phyloP scores from a whole-genome alignment of 228 moss, liverwort and hornwort genomes.

The Sphagnum fallax region DNA sequence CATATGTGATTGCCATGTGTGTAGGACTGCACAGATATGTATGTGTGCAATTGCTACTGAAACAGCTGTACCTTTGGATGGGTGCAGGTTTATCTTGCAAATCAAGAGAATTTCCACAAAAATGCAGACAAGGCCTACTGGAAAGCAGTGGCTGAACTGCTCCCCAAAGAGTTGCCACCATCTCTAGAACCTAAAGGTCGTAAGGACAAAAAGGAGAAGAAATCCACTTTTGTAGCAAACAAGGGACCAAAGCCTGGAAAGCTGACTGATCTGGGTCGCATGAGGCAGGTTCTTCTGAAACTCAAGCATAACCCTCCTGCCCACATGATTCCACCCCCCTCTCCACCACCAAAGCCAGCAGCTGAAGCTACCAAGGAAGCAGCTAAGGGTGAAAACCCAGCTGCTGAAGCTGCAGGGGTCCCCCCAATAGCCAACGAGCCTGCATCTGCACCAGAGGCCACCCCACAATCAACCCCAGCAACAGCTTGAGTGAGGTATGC shows the following conservation, averaged over 20 bases:
- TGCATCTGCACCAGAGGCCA: conserved; percentile 28
- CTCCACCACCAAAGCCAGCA: conserved; percentile 65
- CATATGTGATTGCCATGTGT: neutral
- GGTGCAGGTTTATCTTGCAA: conserved; percentile 51
- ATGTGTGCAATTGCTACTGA: neutral
- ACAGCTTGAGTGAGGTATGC: conserved; percentile 22
- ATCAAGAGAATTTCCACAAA: conserved; percentile 83
- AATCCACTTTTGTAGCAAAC: conserved; percentile 67
- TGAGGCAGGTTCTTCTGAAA: conserved; percentile 76
- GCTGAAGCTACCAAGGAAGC: conserved; percentile 33
- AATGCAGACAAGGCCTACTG: conserved; percentile 79
- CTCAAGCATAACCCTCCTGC: conserved; percentile 81
- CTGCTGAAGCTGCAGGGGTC: conserved; percentile 16
- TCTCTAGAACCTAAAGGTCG: conserved; percentile 61
- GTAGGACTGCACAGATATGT: neutral
- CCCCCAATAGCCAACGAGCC: conserved; percentile 8
- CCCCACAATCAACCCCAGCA: conserved; percentile 30
- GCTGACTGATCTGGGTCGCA: conserved; percentile 70
- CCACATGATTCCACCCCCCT: conserved; percentile 84
- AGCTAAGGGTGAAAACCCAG: conserved; percentile 19
- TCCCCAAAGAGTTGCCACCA: conserved; percentile 75
- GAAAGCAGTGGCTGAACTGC: conserved; percentile 84
- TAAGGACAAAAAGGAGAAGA: conserved; percentile 71
- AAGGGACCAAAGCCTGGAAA: conserved; percentile 88
- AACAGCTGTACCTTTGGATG: neutral